phyloP scores from a whole-genome alignment of 371 early-diverging fungal species.

The Syncephalastrum sp. region DNA sequence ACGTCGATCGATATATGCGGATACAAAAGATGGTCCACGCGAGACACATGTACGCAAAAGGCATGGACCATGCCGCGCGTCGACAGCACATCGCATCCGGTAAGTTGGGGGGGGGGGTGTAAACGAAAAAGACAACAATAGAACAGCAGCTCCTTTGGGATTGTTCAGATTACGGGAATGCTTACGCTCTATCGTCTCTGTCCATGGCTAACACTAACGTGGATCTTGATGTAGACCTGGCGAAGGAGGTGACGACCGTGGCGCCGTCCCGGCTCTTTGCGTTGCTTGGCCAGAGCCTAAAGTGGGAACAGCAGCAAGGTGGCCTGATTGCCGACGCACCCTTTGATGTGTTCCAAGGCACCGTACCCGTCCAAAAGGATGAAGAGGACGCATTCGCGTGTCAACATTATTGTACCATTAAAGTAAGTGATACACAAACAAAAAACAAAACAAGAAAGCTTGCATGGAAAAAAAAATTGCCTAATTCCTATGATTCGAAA shows the following conservation, averaged over 20 bases:
- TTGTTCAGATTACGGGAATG: too few species aligned
- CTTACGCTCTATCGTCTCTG: too few species aligned
- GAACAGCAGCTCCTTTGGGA: not conserved
- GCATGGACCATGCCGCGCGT: constrained; percentile 20
- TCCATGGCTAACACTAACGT: too few species aligned
- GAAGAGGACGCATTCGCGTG: constrained; percentile 74
- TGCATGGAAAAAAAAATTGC: not conserved
- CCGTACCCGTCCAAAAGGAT: constrained; percentile 53
- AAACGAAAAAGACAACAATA: not conserved
- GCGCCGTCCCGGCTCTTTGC: constrained; percentile 80
- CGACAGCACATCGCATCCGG: constrained; percentile 64
- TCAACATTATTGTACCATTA: constrained; percentile 68
- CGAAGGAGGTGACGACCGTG: constrained; percentile 71
- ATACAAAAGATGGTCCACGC: constrained; percentile 53
- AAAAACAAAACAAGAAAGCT: not conserved
- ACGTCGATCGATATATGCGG: constrained; percentile 79
- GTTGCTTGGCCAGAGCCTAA: constrained; percentile 79
- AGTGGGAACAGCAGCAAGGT: constrained; percentile 87
- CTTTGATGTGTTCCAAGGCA: constrained; percentile 79
- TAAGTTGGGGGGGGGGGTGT: too few species aligned
- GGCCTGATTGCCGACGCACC: constrained; percentile 63
- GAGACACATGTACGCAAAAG: too few species aligned
- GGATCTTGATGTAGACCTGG: not conserved
- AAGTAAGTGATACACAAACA: constrained; percentile 44
- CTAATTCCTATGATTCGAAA: constrained; percentile 17